Evolutionary conservation across 768 basidiomycete species (phyloP), one percentile per base, ranked within the genome.

Genomic region (Kwoniella newhampshirensis): DNA sequence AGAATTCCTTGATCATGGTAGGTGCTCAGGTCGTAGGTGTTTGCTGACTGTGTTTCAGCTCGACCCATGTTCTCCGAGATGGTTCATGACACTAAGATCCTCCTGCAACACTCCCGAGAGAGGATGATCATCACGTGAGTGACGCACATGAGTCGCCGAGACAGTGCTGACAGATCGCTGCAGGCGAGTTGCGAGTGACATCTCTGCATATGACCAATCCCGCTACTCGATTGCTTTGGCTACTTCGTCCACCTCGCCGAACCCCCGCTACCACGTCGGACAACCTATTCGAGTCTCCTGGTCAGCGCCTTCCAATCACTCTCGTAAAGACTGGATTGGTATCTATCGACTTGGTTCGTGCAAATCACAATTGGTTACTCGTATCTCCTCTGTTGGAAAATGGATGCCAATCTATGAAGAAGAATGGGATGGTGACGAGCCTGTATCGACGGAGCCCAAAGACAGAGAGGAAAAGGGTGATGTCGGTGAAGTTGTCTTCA

Each of bases 251-350:
- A 59, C 45, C 26, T 56, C 53, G 28, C 64, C 50, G 44, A 52
- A 79, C 6, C 79, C 80, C 23, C 82, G 83, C 3, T 98, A 87
- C 82, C 87, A 90, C 73, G 84, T 97, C 45, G 96, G 96, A 30
- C 90, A 98, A 74, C 86, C 88, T 1, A 91, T 99, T 65, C 81
- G 77, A 2, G 81, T 99, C 43, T 82, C 83, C 44, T 98, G 93
- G 93, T 84, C 85, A 63, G 93, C 89, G 0, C 93, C 94, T 1
- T 77, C 80, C 32, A 82, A 84, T 51, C 94, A 97, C 71, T 93
- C 92, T 12, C 82, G 89, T 12, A 85, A 85, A 66, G 96, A 99
- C 74, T 98, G 96, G 96, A 88, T 99, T 68, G 96, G 93, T 13
- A 83, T 97, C 23, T 80, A 80, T 59, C 75, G 78, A 5, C 62